phyloP scores from a whole-genome alignment of 805 yeast species.

The Candida silvatica region DNA sequence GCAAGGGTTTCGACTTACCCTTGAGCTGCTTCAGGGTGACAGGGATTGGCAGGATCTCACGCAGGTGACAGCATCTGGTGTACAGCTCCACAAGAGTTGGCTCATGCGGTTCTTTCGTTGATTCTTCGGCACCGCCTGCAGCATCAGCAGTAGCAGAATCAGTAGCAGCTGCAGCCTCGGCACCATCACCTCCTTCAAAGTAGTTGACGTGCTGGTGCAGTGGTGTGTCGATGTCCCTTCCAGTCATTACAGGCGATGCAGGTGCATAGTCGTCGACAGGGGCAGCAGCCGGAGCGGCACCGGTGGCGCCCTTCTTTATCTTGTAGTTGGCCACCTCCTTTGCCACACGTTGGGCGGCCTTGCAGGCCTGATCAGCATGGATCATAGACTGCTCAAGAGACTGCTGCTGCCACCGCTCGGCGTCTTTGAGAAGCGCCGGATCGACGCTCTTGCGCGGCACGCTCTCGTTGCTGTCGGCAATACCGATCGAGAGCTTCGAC shows the following conservation, averaged over 20 bases:
- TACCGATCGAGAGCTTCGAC: slow-evolving; percentile 59
- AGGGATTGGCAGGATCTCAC: slow-evolving; percentile 42
- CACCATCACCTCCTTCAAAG: slow-evolving; percentile 14
- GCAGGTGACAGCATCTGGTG: slow-evolving; percentile 39
- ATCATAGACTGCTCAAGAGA: slow-evolving; percentile 54
- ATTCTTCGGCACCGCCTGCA: slow-evolving; percentile 1
- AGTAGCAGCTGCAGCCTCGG: slow-evolving; percentile 20
- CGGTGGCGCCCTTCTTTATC: slow-evolving; percentile 9
- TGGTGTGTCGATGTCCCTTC: slow-evolving; percentile 61
- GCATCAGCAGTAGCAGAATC: too few species aligned
- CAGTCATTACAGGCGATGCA: not conserved
- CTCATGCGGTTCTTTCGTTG: not conserved
- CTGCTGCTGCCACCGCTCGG: slow-evolving; percentile 48
- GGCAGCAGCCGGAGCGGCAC: slow-evolving; percentile 19
- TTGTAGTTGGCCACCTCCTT: slow-evolving; percentile 49
- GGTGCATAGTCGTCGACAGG: slow-evolving; percentile 12
- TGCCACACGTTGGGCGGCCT: slow-evolving; percentile 62
- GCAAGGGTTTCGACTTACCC: slow-evolving; percentile 40
- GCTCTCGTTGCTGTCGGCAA: slow-evolving; percentile 31
- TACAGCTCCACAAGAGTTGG: slow-evolving; percentile 35
- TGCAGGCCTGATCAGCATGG: slow-evolving; percentile 72
- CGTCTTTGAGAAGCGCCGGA: slow-evolving; percentile 42
- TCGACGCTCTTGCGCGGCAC: slow-evolving; percentile 20
- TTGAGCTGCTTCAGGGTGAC: slow-evolving; percentile 46
- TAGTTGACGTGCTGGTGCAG: slow-evolving; percentile 36